phyloP scores from a whole-genome alignment of 768 basidiomycete genomes.

The Sporobolomyces phaffii region DNA sequence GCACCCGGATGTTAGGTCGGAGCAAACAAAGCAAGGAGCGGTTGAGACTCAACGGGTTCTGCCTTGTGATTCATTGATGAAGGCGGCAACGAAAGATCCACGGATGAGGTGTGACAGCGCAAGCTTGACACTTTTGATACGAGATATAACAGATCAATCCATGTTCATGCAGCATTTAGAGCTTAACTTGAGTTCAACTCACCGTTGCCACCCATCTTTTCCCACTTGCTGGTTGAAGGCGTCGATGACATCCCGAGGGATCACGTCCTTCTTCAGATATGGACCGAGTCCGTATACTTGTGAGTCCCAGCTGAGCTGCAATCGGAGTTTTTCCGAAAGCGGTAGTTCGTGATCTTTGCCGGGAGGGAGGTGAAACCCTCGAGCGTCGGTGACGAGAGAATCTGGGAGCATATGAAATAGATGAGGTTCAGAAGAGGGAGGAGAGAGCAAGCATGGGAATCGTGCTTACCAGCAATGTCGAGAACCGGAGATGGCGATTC shows the following conservation, averaged over 20 bases:
- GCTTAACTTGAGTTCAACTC: too few relatives aligned
- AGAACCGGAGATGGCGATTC: slow-evolving; percentile 3
- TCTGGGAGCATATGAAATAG: too few relatives aligned
- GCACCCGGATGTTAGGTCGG: not conserved
- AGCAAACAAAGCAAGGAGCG: not conserved
- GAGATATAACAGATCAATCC: too few relatives aligned
- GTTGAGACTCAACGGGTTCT: not conserved
- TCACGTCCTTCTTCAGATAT: not conserved
- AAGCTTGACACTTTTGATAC: not conserved
- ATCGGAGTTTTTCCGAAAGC: slow-evolving; percentile 9
- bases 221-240: not conserved
- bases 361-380: slow-evolving; percentile 16
- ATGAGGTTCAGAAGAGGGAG: too few relatives aligned
- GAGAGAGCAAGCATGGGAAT: too few relatives aligned
- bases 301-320: slow-evolving; percentile 16
- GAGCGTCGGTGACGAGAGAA: slow-evolving; percentile 14
- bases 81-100: slow-evolving; percentile 12
- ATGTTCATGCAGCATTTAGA: too few relatives aligned
- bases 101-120: slow-evolving; percentile 17
- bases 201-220: slow-evolving; percentile 17
- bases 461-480: slow-evolving; percentile 13
- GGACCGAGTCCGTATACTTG: not conserved
- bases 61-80: slow-evolving; percentile 12
- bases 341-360: slow-evolving; percentile 15
- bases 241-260: slow-evolving; percentile 12